Conservation (phyloP, 2,329 filamentous ascomycete genomes). For the Trichophyton mentagrophytes region DNA sequence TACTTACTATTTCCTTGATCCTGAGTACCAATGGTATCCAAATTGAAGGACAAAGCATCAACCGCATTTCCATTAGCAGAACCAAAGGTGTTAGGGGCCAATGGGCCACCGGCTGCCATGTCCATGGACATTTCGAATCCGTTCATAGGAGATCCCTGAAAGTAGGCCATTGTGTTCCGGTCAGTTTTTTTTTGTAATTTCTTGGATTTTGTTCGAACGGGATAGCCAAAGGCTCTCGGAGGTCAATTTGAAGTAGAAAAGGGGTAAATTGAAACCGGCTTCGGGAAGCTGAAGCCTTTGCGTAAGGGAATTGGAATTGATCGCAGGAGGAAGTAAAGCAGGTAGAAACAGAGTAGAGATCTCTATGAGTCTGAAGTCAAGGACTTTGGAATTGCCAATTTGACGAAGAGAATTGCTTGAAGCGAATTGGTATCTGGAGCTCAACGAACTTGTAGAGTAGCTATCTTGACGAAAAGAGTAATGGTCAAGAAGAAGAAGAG, state of each 20-base stretch:
- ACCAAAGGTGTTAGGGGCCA: not conserved
- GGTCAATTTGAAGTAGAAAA: not conserved
- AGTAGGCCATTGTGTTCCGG: not conserved
- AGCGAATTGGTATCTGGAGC: not conserved
- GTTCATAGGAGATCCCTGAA: not conserved
- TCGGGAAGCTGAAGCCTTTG: not conserved
- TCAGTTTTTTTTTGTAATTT: not conserved
- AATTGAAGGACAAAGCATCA: not conserved
- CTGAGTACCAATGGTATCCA: not conserved
- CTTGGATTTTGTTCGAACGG: not conserved
- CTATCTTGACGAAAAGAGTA: not conserved
- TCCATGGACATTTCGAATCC: not conserved
- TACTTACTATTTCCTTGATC: not conserved
- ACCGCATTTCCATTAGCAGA: not conserved
- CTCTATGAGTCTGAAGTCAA: not conserved
- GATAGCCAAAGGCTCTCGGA: not conserved
- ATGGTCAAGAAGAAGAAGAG: not conserved
- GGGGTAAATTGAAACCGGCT: conserved; percentile 1
- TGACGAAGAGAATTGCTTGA: not conserved
- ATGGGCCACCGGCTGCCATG: not conserved
- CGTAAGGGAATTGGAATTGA: not conserved
- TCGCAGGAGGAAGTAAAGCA: not conserved
- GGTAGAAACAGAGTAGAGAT: not conserved
- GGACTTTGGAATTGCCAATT: not conserved
- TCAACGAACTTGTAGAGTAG: not conserved